Conservation (phyloP, 225 moss, liverwort and hornwort species). For the Pseudoscleropodium purum region DNA sequence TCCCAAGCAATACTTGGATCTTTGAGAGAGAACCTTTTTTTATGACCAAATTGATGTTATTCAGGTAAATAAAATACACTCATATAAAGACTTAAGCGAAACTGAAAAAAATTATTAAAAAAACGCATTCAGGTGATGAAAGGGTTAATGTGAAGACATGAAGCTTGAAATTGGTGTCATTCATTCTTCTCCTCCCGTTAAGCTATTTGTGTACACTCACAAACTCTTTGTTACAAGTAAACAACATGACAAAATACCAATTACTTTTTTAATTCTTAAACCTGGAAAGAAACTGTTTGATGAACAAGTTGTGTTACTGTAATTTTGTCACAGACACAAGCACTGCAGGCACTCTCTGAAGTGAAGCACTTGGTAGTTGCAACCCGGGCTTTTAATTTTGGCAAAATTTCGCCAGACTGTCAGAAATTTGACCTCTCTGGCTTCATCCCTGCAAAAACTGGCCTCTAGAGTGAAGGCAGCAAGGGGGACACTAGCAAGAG, state of each 20-base stretch:
- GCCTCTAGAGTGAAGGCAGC: too few relatives aligned
- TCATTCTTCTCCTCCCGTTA: background rate
- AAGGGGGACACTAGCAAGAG: too few relatives aligned
- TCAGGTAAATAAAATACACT: background rate
- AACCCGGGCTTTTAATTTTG: too few relatives aligned
- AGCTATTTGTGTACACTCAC: background rate
- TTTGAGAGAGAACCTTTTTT: background rate
- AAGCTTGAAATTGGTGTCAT: background rate
- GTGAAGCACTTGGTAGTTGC: too few relatives aligned
- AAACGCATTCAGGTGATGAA: background rate
- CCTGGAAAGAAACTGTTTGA: too few relatives aligned
- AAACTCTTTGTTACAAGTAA: background rate
- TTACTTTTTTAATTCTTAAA: too few relatives aligned
- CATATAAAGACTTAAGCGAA: background rate
- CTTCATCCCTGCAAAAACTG: too few relatives aligned
- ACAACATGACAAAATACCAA: background rate
- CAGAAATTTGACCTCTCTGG: too few relatives aligned
- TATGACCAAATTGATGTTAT: background rate
- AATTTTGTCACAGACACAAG: too few relatives aligned
- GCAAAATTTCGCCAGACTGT: too few relatives aligned
- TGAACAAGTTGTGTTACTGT: too few relatives aligned
- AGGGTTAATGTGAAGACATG: background rate
- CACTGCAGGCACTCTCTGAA: too few relatives aligned
- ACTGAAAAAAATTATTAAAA: background rate
- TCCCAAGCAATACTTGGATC: background rate